Conservation (phyloP, 306 rosid genomes). For the Psophocarpus tetragonolobus region DNA sequence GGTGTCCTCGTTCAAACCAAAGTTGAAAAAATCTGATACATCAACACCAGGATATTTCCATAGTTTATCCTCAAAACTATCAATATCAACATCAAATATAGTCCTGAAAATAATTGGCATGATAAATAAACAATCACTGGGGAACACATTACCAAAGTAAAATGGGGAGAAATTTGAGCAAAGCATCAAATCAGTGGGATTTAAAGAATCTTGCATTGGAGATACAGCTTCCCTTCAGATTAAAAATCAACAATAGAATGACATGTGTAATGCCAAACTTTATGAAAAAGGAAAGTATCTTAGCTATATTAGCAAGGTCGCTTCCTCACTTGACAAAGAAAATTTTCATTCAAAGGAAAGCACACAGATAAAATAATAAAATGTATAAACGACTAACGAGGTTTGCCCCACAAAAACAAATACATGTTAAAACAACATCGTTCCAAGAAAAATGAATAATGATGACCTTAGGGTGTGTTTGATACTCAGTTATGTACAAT, state of each 20-base stretch:
- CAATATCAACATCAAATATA: conserved; percentile 92
- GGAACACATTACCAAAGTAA: background rate
- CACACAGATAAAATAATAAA: background rate
- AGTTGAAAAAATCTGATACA: conserved; percentile 86
- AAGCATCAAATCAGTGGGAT: background rate
- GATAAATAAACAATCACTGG: conserved; percentile 9
- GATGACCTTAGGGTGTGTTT: conserved; percentile 24
- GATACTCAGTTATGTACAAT: no score
- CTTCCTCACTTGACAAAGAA: background rate
- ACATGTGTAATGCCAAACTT: background rate
- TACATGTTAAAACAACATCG: background rate
- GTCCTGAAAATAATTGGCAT: conserved; percentile 64
- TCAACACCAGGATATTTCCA: conserved; percentile 89
- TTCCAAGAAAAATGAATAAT: background rate
- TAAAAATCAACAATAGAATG: background rate
- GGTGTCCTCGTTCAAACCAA: conserved; percentile 88
- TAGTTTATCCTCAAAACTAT: conserved; percentile 90
- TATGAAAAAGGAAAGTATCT: background rate
- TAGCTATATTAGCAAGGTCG: background rate
- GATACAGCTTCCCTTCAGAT: conserved; percentile 5
- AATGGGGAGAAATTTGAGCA: conserved; percentile 1
- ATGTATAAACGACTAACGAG: background rate
- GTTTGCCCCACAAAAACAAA: background rate
- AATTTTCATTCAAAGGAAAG: background rate
- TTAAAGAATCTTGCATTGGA: conserved; percentile 26